Evolutionary conservation across 2,329 filamentous ascomycete species (phyloP), one percentile per base, ranked within the genome.

Genomic region (Talaromyces verruculosus): DNA sequence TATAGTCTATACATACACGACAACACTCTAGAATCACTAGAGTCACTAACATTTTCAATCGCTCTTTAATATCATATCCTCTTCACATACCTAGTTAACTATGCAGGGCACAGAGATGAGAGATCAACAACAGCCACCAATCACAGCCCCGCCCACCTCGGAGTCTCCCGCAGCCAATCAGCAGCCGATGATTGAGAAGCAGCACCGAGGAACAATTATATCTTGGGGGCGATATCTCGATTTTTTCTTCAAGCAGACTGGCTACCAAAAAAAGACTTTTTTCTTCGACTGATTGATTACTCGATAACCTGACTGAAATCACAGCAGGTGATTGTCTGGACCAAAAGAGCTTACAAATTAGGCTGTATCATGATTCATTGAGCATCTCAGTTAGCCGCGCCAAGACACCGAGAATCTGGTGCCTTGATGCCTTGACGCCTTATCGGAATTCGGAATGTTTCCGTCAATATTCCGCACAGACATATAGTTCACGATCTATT

Each of bases 361-460:
- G 15, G 15, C 17, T n/a, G 35, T 17, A 55, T 55, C 51, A 28
- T 35, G 49, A 19, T n/a, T 30, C 28, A 33, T 53, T 17, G 49
- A 8, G 25, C 25, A 47, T 5, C n/a, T 47, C 43, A 11, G 10
- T 47, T 49, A 28, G 47, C 25, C 47, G 28, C 17, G 17, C 49
- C 49, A 19, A 55, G 49, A 55, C 17, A 17, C 17, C 8, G 17
- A 10, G 13, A 5, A 19, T 28, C 49, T 19, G 25, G 28, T 35
- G 51, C 37, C 37, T 59, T 15, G 55, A 25, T 59, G 57, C 37
- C 55, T 43, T 28, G 35, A 25, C n/a, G 55, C 55, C 55, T 59
- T 43, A 41, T 55, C n/a, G 51, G 51, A 55, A 35, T 11, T 7
- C 28, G 51, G 51, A 55, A 35, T 13, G 5, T 22, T 55, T 35